Evolutionary conservation across 306 rosid species (phyloP).

Genomic region (Sindora glabra): DNA sequence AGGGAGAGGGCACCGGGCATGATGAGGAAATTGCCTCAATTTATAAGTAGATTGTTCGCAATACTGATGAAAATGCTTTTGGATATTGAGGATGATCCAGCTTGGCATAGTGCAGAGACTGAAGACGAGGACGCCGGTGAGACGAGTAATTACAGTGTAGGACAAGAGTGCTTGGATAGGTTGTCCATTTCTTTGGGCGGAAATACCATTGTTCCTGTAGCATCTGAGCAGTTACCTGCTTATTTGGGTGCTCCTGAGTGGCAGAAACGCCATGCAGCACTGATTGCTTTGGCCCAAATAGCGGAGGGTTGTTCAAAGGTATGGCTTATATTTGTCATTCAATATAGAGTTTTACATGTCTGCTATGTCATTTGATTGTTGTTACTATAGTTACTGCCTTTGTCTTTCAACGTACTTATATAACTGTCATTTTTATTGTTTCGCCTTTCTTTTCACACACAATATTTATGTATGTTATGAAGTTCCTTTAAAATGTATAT

Average conservation of each 20-base stretch:
- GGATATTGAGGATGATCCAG: slow-evolving; percentile 82
- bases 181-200: slow-evolving; percentile 90
- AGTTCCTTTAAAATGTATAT: background rate
- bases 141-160: slow-evolving; percentile 80
- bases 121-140: slow-evolving; percentile 95
- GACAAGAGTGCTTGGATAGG: slow-evolving; percentile 93
- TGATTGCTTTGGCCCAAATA: slow-evolving; percentile 84
- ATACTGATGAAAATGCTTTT: slow-evolving; percentile 80
- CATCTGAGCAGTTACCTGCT: slow-evolving; percentile 78
- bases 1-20: slow-evolving; percentile 94
- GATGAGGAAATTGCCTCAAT: slow-evolving; percentile 97
- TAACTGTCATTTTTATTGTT: background rate
- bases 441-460: too few relatives aligned
- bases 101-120: slow-evolving; percentile 74
- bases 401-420: too few relatives aligned
- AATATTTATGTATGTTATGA: background rate
- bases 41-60: slow-evolving; percentile 75
- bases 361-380: background rate
- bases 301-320: slow-evolving; percentile 97
- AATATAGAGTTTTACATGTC: background rate
- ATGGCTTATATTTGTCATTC: background rate
- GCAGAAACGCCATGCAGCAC: slow-evolving; percentile 91
- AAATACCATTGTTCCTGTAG: slow-evolving; percentile 93
- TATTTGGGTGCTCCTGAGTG: slow-evolving; percentile 87
- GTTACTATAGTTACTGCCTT: background rate